Evolutionary conservation across 495 filamentous ascomycete species (phyloP), one percentile per base, ranked within the genome.

Genomic region (Melanomma pulvis-pyrius): DNA sequence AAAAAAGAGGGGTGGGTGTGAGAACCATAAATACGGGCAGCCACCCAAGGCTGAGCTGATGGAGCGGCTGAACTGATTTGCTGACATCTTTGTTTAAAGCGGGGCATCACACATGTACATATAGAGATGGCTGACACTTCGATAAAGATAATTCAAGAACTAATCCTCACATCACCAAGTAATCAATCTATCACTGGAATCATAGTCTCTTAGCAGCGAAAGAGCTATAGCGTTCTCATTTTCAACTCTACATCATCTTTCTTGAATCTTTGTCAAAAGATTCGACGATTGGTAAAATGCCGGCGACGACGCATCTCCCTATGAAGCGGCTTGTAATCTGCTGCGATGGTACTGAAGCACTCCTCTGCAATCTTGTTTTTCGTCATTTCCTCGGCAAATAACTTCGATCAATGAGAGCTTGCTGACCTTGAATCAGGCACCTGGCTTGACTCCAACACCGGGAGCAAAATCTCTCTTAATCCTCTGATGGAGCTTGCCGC

Each of bases 251-350:
- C n/a, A n/a, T n/a, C n/a, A n/a, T n/a, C n/a, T n/a, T n/a, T n/a
- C n/a, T n/a, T n/a, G n/a, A n/a, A n/a, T n/a, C n/a, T n/a, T n/a
- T n/a, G 39, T 44, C 9, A 44, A 7, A 6, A 15, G 9, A 44
- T 3, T 6, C 17, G 3, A 44, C 9, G 48, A 26, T 24, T 24
- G n/a, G 21, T 9, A 17, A 29, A 26, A 51, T 25, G 48, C 7
- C 26, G 48, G 11, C 47, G 11, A 7, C 21, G 7, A 54, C 32
- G 7, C 32, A 58, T n/a, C 39, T 50, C 22, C 57, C 57, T 28
- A 71, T 72, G n/a, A 78, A 76, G 56, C 71, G 73, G 57, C 65
- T 78, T 9, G 73, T 77, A 21, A 58, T 75, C 11, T 77, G 75
- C 44, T 77, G 75, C 56, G 75, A 77, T 71, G 75, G 75, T 74